A percentile compares a stretch with the other conserved stretches of the same genome.
Evolutionary conservation across 2,329 filamentous ascomycete species (phyloP).

Genomic region (Ophiobolus disseminans): DNA sequence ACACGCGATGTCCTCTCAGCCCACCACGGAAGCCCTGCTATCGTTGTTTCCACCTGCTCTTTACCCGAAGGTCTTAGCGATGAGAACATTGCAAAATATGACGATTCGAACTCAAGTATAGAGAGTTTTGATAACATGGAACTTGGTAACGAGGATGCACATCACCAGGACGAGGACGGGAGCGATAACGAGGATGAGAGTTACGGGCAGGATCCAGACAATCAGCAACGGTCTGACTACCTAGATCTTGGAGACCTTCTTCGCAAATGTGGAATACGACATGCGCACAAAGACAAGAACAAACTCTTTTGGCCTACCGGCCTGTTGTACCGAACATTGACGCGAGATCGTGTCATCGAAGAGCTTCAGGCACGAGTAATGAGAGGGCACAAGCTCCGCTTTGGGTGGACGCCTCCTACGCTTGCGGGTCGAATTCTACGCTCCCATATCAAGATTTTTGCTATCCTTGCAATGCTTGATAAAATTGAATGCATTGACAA

Average conservation of each 20-base stretch:
- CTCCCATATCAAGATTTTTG: constrained; percentile 5
- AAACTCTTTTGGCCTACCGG: constrained; percentile 3
- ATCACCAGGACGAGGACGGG: not conserved
- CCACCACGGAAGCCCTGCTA: no score
- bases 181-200: not conserved
- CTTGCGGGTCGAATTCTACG: not conserved
- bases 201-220: not conserved
- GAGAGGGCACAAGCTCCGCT: no score
- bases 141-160: no score
- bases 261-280: not conserved
- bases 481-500: constrained; percentile 1
- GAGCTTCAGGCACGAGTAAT: no score
- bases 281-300: not conserved
- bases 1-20: no score
- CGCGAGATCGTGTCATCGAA: constrained; percentile 4
- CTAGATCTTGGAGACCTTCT: not conserved
- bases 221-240: not conserved
- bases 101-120: no score
- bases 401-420: no score
- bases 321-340: constrained; percentile 1
- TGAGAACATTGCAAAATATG: no score
- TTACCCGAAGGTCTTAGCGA: no score
- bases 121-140: no score
- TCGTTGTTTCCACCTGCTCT: no score
- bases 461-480: constrained; percentile 1